These are phyloP conservation scores for Calendula officinalis DNA, from an alignment of 129 eudicot species.

Conservation along the genomic window DNA sequence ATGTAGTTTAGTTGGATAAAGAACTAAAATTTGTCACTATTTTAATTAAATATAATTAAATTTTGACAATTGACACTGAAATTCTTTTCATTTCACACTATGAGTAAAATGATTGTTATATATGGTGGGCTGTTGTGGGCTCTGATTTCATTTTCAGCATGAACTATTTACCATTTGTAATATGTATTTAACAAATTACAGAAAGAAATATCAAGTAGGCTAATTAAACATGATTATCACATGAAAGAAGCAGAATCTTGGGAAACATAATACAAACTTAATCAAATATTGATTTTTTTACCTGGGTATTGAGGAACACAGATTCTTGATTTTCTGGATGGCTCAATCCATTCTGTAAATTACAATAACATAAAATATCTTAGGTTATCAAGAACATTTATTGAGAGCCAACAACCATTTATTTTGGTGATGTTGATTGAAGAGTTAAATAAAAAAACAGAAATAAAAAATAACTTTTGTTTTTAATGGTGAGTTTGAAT, in stretches of 20 bases:
- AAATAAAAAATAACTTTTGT: background rate
- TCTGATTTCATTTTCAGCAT: slow-evolving; percentile 14
- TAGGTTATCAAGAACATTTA: slow-evolving; percentile 18
- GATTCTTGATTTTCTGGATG: slow-evolving; percentile 25
- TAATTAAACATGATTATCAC: slow-evolving; percentile 19
- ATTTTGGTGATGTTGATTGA: slow-evolving; percentile 23
- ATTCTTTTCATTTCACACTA: slow-evolving; percentile 35
- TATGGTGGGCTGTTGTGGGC: slow-evolving; percentile 1
- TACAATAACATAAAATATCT: background rate
- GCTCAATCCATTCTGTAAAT: slow-evolving; percentile 15
- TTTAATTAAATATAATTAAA: background rate
- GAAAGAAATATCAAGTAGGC: slow-evolving; percentile 9
- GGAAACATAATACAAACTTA: slow-evolving; percentile 2
- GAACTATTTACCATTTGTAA: slow-evolving; percentile 20
- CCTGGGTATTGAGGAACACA: slow-evolving; percentile 36
- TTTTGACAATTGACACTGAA: slow-evolving; percentile 7
- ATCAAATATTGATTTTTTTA: slow-evolving; percentile 21
- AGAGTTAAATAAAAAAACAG: slow-evolving; percentile 1
- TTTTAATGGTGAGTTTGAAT: slow-evolving; percentile 15
- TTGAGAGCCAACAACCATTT: slow-evolving; percentile 14
- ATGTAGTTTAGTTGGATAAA: slow-evolving; percentile 17
- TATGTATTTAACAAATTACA: background rate
- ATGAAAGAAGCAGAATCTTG: slow-evolving; percentile 12
- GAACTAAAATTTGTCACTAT: background rate
- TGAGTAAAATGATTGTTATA: background rate